Conservation (phyloP, 176 grass and related monocot genomes). For the Hyparrhenia diplandra region DNA sequence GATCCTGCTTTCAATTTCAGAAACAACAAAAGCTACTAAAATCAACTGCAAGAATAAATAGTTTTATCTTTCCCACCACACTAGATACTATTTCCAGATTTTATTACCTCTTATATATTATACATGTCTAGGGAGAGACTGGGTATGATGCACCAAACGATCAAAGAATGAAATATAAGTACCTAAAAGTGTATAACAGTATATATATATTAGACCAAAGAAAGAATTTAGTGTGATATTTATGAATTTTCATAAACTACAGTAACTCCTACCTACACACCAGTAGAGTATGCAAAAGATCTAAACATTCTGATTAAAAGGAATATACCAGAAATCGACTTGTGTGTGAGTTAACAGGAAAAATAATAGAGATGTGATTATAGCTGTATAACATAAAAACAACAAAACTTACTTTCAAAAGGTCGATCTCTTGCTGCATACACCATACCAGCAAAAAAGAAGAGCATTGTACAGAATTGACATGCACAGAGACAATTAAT, state of each 20-base stretch:
- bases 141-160: neutral
- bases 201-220: neutral
- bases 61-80: neutral
- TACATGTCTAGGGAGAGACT: neutral
- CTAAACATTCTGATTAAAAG: neutral
- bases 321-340: neutral
- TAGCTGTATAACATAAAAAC: constrained; percentile 4
- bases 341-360: constrained; percentile 2
- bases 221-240: neutral
- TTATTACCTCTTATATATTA: neutral
- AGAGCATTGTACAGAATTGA: constrained; percentile 25
- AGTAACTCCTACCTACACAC: neutral
- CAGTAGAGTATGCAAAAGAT: neutral
- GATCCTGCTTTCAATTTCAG: neutral
- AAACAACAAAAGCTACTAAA: neutral
- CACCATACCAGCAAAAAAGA: constrained; percentile 23
- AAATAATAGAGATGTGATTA: constrained; percentile 3
- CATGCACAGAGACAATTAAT: constrained; percentile 41
- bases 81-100: neutral
- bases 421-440: constrained; percentile 99
- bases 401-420: constrained; percentile 75
- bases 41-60: neutral
- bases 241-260: constrained; percentile 16
- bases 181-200: neutral
- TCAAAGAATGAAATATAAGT: neutral